Percentiles rank a stretch among this genome's conserved stretches.
Evolutionary conservation across 495 filamentous ascomycete species (phyloP).

Genomic region (Penicillium dipodomyicola): DNA sequence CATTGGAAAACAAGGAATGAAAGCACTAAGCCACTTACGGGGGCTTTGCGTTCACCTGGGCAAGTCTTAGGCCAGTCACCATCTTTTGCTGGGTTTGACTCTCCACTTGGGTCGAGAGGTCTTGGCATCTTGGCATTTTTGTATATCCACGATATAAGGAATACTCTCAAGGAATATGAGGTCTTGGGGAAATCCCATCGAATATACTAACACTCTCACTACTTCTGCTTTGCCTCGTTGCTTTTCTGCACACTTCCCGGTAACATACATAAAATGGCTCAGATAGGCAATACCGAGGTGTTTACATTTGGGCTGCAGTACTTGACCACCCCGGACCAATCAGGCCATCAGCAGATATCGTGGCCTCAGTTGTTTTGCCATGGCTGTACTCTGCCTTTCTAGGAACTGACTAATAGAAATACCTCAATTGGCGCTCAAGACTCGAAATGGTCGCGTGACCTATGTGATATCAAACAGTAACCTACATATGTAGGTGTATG

Average conservation of each 20-base stretch:
- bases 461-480: background rate
- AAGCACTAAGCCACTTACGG: constrained; percentile 1
- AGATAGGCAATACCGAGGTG: constrained; percentile 1
- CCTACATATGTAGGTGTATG: too few species aligned
- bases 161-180: background rate
- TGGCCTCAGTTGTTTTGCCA: background rate
- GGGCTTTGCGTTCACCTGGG: background rate
- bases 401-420: background rate
- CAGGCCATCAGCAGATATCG: background rate
- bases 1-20: constrained; percentile 1
- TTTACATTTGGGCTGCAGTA: background rate
- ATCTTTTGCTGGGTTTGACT: background rate
- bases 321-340: constrained; percentile 3
- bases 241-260: background rate
- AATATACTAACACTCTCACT: background rate
- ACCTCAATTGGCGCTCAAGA: background rate
- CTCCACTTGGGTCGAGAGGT: constrained; percentile 10
- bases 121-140: constrained; percentile 9
- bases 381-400: background rate
- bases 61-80: constrained; percentile 6
- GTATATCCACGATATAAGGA: background rate
- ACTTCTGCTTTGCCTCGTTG: background rate
- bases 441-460: background rate
- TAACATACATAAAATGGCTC: constrained; percentile 1
- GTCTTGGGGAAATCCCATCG: background rate